phyloP scores from a whole-genome alignment of 2,329 filamentous ascomycete genomes.

The Cercospora sesami region DNA sequence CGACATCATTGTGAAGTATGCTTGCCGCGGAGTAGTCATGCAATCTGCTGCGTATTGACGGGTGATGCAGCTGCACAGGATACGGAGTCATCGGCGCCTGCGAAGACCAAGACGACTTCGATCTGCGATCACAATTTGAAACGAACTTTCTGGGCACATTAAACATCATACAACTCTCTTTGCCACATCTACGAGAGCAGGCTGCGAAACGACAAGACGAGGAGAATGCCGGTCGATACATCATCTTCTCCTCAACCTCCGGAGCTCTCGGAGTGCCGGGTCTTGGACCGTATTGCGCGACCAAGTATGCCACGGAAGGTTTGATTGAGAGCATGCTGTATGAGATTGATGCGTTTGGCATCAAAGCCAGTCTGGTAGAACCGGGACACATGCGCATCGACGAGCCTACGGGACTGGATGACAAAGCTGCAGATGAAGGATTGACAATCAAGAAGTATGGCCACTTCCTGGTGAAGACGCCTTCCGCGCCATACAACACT shows the following conservation, averaged over 20 bases:
- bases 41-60: neutral
- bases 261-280: slow-evolving; percentile 93
- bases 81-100: slow-evolving; percentile 95
- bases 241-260: slow-evolving; percentile 91
- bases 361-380: slow-evolving; percentile 91
- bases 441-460: slow-evolving; percentile 72
- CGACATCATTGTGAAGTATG: slow-evolving; percentile 78
- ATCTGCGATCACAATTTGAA: slow-evolving; percentile 93
- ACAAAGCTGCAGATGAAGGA: slow-evolving; percentile 31
- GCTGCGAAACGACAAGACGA: slow-evolving; percentile 39
- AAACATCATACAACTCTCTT: slow-evolving; percentile 84
- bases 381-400: slow-evolving; percentile 85
- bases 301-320: slow-evolving; percentile 95
- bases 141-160: slow-evolving; percentile 96
- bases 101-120: slow-evolving; percentile 94
- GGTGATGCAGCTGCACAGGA: slow-evolving; percentile 65
- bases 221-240: slow-evolving; percentile 66
- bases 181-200: slow-evolving; percentile 83
- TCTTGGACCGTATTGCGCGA: slow-evolving; percentile 90
- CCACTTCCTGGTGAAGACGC: slow-evolving; percentile 85
- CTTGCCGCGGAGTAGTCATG: neutral
- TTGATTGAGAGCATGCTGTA: slow-evolving; percentile 96
- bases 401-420: slow-evolving; percentile 56
- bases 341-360: slow-evolving; percentile 86
- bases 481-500: slow-evolving; percentile 76